phyloP scores from a whole-genome alignment of 2,329 filamentous ascomycete genomes.

The Westerdykella ornata region DNA sequence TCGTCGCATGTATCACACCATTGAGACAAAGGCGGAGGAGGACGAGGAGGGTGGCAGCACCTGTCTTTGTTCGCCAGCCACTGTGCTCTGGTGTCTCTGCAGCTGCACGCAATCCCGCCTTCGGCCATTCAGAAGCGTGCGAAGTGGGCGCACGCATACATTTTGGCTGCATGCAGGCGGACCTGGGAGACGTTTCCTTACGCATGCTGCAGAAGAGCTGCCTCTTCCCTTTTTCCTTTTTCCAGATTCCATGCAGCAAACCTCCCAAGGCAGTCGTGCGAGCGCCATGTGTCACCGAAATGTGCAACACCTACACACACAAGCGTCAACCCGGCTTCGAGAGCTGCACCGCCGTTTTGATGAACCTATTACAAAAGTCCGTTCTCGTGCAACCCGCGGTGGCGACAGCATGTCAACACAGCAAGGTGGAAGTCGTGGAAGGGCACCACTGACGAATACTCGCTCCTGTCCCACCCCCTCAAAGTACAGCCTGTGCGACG shows the following conservation, averaged over 20 bases:
- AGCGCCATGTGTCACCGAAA: too few relatives aligned
- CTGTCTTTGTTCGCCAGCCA: slow-evolving; percentile 6
- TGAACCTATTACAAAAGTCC: slow-evolving; percentile 14
- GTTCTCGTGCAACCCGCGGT: slow-evolving; percentile 25
- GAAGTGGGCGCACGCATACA: slow-evolving; percentile 3
- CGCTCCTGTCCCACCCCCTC: slow-evolving; percentile 2
- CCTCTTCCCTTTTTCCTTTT: slow-evolving; percentile 3
- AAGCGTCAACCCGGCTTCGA: slow-evolving; percentile 15
- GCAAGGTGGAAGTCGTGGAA: too few relatives aligned
- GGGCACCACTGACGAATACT: too few relatives aligned
- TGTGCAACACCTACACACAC: slow-evolving; percentile 2
- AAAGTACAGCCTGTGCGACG: not conserved
- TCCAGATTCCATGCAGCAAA: slow-evolving; percentile 10
- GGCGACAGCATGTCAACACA: too few relatives aligned
- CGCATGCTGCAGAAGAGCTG: slow-evolving; percentile 15
- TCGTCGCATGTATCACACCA: too few relatives aligned
- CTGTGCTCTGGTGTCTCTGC: slow-evolving; percentile 1
- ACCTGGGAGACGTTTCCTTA: slow-evolving; percentile 12
- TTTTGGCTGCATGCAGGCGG: slow-evolving; percentile 9
- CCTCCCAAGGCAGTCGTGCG: slow-evolving; percentile 4
- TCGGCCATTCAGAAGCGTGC: slow-evolving; percentile 6
- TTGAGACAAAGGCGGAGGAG: not conserved
- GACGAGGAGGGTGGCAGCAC: not conserved
- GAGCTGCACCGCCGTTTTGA: slow-evolving; percentile 28
- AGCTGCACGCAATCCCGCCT: slow-evolving; percentile 12